phyloP scores from a whole-genome alignment of 768 basidiomycete species.

The Punctularia strigosozonata region DNA sequence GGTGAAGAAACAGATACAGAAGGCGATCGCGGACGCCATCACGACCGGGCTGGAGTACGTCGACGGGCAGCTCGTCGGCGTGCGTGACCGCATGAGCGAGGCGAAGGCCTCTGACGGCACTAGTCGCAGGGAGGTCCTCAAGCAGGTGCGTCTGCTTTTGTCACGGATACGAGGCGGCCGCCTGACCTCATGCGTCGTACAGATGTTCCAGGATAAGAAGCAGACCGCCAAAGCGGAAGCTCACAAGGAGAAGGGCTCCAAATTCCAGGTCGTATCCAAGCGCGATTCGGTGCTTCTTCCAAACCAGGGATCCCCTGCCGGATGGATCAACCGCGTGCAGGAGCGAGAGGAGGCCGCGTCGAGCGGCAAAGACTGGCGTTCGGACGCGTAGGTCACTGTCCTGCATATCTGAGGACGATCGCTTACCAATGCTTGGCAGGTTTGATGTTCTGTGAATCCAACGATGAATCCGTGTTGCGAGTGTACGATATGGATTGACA shows the following conservation, averaged over 20 bases:
- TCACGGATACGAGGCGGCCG: background rate
- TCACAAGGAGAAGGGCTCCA: slow-evolving; percentile 33
- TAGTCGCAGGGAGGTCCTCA: slow-evolving; percentile 40
- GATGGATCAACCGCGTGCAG: slow-evolving; percentile 55
- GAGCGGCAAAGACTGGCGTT: slow-evolving; percentile 40
- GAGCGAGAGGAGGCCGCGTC: slow-evolving; percentile 31
- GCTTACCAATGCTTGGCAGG: too few relatives aligned
- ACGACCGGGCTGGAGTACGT: slow-evolving; percentile 76
- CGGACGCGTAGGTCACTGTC: slow-evolving; percentile 31
- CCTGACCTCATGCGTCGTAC: slow-evolving; percentile 5
- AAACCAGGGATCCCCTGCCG: slow-evolving; percentile 49
- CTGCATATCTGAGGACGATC: too few relatives aligned
- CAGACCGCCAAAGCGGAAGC: slow-evolving; percentile 31
- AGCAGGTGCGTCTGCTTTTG: slow-evolving; percentile 23
- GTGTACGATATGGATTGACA: too few relatives aligned
- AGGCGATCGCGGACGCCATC: slow-evolving; percentile 54
- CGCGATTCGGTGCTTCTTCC: slow-evolving; percentile 53
- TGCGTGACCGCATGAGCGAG: slow-evolving; percentile 68
- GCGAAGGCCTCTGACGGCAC: slow-evolving; percentile 34
- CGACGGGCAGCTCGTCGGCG: slow-evolving; percentile 82
- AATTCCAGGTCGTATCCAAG: slow-evolving; percentile 78
- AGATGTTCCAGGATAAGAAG: slow-evolving; percentile 54
- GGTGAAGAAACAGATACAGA: slow-evolving; percentile 67
- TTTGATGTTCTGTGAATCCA: too few relatives aligned
- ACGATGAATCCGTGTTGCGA: too few relatives aligned